Conservation (phyloP, 1,284 basidiomycete genomes). For the Pseudozyma sp. region DNA sequence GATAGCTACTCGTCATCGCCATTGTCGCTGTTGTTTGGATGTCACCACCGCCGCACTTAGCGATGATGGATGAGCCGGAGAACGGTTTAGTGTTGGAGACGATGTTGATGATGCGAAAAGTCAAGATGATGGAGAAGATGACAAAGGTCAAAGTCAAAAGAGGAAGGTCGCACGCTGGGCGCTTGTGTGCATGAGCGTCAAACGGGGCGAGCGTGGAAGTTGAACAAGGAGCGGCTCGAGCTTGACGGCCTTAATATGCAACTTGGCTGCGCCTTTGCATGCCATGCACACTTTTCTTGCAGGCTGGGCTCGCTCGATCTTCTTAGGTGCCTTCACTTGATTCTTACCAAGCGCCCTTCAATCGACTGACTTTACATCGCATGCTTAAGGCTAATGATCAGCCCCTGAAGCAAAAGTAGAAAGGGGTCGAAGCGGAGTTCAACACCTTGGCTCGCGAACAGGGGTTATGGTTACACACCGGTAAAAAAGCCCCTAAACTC, state of each 20-base stretch:
- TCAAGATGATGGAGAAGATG: conserved; percentile 14
- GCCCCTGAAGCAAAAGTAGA: too few species aligned
- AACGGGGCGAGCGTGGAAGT: conserved; percentile 27
- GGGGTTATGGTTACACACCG: not conserved
- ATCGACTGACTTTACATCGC: too few species aligned
- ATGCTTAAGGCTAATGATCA: too few species aligned
- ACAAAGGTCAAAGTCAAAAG: not conserved
- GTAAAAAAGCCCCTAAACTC: conserved; percentile 19
- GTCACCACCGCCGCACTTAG: too few species aligned
- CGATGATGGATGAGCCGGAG: not conserved
- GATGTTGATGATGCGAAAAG: not conserved
- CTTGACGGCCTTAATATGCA: conserved; percentile 27
- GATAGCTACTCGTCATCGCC: conserved; percentile 11
- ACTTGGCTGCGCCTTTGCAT: not conserved
- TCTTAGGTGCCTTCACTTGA: too few species aligned
- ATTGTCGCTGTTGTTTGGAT: conserved; percentile 7
- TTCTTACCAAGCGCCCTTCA: too few species aligned
- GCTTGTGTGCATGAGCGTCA: not conserved
- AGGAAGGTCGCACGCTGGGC: conserved; percentile 8
- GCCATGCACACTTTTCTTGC: too few species aligned
- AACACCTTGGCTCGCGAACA: not conserved
- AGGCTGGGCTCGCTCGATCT: too few species aligned
- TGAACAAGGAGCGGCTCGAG: conserved; percentile 11
- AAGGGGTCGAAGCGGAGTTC: too few species aligned
- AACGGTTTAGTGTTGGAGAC: not conserved